phyloP scores from a whole-genome alignment of 208 protist genomes.

The Vickermania spadyakhi region DNA sequence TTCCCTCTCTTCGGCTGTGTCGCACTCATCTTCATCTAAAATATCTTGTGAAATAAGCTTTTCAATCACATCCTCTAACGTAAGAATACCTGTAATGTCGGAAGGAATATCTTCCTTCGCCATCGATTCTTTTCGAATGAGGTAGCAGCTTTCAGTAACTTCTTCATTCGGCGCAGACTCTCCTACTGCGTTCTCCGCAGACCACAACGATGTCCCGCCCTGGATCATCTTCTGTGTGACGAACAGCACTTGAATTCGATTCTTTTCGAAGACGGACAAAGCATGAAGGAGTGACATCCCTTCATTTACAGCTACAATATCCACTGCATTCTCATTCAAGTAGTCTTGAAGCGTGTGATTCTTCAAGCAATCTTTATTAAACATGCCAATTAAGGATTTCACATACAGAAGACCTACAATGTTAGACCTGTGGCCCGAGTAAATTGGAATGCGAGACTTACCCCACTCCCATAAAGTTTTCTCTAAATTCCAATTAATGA shows the following conservation, averaged over 20 bases:
- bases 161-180: background rate
- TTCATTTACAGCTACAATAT: constrained; percentile 33
- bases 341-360: constrained; percentile 43
- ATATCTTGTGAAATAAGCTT: constrained; percentile 58
- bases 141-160: background rate
- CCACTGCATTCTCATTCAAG: constrained; percentile 35
- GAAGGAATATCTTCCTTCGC: background rate
- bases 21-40: constrained; percentile 70
- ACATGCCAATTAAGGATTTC: constrained; percentile 47
- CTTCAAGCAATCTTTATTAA: constrained; percentile 17
- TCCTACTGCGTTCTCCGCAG: background rate
- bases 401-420: constrained; percentile 75
- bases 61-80: constrained; percentile 79
- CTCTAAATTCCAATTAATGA: constrained; percentile 31
- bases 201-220: background rate
- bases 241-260: constrained; percentile 50
- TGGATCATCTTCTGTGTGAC: constrained; percentile 13
- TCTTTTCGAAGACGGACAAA: constrained; percentile 46
- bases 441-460: constrained; percentile 66
- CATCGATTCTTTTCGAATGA: background rate
- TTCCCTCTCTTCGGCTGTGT: constrained; percentile 2
- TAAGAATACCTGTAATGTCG: constrained; percentile 46
- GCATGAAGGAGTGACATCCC: constrained; percentile 36
- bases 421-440: constrained; percentile 16
- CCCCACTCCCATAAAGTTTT: constrained; percentile 57